Conservation (phyloP, 2,329 filamentous ascomycete species). For the Aspergillus brunneoviolaceus region DNA sequence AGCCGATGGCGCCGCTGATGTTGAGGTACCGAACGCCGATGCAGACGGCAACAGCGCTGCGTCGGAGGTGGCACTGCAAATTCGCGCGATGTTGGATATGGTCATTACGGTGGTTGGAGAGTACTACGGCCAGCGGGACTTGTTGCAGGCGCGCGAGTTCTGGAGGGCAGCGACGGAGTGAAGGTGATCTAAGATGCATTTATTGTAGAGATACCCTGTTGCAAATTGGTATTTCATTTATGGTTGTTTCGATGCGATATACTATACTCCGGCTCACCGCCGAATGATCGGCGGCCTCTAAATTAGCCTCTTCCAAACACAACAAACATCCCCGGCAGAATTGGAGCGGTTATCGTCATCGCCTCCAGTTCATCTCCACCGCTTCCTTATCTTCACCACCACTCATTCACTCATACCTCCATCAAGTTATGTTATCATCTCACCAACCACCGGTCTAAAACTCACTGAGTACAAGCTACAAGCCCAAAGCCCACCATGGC, state of each 20-base stretch:
- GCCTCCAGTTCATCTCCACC: background rate
- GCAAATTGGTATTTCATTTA: background rate
- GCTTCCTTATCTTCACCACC: constrained; percentile 3
- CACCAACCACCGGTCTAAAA: background rate
- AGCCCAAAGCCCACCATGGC: constrained; percentile 34
- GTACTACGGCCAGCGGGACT: constrained; percentile 83
- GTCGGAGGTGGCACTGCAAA: constrained; percentile 26
- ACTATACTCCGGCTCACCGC: no score
- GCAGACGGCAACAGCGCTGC: constrained; percentile 19
- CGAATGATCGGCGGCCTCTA: background rate
- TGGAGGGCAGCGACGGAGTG: constrained; percentile 40
- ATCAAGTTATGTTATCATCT: background rate
- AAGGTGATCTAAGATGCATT: background rate
- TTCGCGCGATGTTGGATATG: constrained; percentile 80
- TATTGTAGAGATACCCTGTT: background rate
- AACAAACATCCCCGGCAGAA: background rate
- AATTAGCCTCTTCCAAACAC: background rate
- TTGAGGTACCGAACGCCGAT: constrained; percentile 13
- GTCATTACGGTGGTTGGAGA: constrained; percentile 85
- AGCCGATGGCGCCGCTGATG: constrained; percentile 14
- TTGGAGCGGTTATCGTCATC: background rate
- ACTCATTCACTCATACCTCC: background rate
- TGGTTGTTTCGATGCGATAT: no score
- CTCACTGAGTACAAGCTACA: background rate
- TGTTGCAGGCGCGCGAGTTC: constrained; percentile 69